Conservation (phyloP, 2,329 filamentous ascomycete species). For the Rutstroemia sp. region DNA sequence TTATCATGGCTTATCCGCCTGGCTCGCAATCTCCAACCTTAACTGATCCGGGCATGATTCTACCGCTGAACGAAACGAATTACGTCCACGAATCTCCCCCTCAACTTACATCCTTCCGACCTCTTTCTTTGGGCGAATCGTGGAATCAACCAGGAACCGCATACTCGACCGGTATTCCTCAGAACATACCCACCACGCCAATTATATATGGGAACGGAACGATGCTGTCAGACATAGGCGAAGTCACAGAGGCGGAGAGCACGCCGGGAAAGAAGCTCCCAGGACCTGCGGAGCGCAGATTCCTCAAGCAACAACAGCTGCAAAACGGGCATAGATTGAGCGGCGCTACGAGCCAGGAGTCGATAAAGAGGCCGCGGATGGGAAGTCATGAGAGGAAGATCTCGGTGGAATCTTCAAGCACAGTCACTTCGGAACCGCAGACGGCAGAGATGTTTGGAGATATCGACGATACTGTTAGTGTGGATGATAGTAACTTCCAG, state of each 20-base stretch:
- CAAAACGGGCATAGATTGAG: slow-evolving; percentile 30
- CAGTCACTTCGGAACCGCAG: slow-evolving; percentile 44
- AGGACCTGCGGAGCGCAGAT: slow-evolving; percentile 25
- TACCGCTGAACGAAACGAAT: slow-evolving; percentile 54
- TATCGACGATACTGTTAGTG: slow-evolving; percentile 54
- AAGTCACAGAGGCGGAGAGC: slow-evolving; percentile 47
- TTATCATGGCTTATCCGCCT: slow-evolving; percentile 37
- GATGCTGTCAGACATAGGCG: slow-evolving; percentile 59
- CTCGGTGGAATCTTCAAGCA: slow-evolving; percentile 55
- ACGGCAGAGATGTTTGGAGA: slow-evolving; percentile 44
- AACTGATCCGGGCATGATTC: slow-evolving; percentile 91
- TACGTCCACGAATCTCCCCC: slow-evolving; percentile 46
- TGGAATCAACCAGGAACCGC: slow-evolving; percentile 27
- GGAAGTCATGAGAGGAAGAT: slow-evolving; percentile 42
- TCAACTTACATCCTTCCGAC: slow-evolving; percentile 32
- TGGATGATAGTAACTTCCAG: slow-evolving; percentile 58
- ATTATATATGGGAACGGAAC: slow-evolving; percentile 65
- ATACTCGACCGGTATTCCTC: slow-evolving; percentile 30
- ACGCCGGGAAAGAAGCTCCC: slow-evolving; percentile 33
- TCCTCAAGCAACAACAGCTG: slow-evolving; percentile 20
- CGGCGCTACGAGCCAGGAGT: slow-evolving; percentile 37
- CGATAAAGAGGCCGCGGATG: slow-evolving; percentile 37
- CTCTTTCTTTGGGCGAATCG: slow-evolving; percentile 27
- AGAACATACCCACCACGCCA: slow-evolving; percentile 48
- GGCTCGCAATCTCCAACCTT: slow-evolving; percentile 82